Base-by-base conservation (phyloP, 805 yeast genomes). In the Candida loeiensis region DNA sequence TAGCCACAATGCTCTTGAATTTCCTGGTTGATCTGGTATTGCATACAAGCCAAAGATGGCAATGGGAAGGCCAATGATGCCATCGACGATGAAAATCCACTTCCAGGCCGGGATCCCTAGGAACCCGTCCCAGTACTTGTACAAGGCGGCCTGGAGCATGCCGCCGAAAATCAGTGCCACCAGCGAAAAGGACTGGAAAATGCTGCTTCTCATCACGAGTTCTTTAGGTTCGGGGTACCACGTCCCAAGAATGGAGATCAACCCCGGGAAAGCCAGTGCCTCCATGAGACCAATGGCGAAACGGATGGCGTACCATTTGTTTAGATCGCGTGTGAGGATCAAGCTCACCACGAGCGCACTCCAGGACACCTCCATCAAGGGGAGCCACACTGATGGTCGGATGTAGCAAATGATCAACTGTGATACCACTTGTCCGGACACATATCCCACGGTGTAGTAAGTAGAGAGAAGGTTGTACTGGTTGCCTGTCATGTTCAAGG, bases 71-170 rank as follows among this genome's bases (percentile, higher is more conserved):
- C 65, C 58, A 34, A 70, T 56, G 5, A 56, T 33, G 12, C 59
- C 61, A 41, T 61, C 63, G 30, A 61, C 40, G 37, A 71, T 61
- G 53, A 67, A 73, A 32, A 71, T 54, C 72, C 75, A 73, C 52
- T 61, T 59, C 76, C 76, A 73, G 3, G 72, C 68, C n/a, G 56
- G 50, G 17, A 64, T 39, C 6, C 77, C 77, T 14, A 39, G 40
- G 15, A 45, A 58, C 30, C 74, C 74, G 37, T 58, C 69, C 56
- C 48, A 63, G 51, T 32, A 43, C 27, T 17, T 34, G 40, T 47
- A 50, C 15, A 54, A 45, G 6, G 51, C 53, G 7, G 54, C 46
- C 34, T 55, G 59, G 44, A 58, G 37, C 19, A 49, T 43, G 11
- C 54, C 53, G 5, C 47, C 41, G 38, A 48, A 46, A 19, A 48